A percentile compares a stretch with the other conserved stretches of the same genome.
These are phyloP conservation scores for Rhododendron vialii DNA, from an alignment of 148 eudicot species.

Conservation along the genomic window DNA sequence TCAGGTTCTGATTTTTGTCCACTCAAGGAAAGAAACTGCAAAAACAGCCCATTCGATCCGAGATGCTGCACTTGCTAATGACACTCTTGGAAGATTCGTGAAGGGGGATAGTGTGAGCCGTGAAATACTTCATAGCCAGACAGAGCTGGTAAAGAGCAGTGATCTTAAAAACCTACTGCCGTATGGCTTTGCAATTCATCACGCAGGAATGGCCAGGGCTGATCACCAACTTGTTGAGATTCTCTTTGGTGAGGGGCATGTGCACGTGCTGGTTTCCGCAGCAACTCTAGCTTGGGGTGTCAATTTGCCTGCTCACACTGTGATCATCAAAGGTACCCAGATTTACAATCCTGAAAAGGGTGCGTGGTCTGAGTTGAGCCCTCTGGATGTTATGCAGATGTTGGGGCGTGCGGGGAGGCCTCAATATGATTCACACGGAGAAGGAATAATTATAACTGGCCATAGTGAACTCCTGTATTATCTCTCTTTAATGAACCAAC, in stretches of 20 bases:
- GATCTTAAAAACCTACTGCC: conserved; percentile 60
- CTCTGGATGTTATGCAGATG: conserved; percentile 73
- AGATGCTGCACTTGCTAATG: conserved; percentile 57
- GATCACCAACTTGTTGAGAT: conserved; percentile 57
- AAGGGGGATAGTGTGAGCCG: conserved; percentile 64
- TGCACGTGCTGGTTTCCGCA: conserved; percentile 54
- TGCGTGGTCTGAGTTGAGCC: conserved; percentile 66
- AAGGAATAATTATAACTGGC: conserved; percentile 62
- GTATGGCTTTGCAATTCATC: conserved; percentile 63
- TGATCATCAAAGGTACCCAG: conserved; percentile 68
- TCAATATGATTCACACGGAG: conserved; percentile 63
- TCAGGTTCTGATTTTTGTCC: conserved; percentile 60
- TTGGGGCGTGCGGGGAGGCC: conserved; percentile 68
- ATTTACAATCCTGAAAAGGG: conserved; percentile 68
- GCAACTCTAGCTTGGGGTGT: conserved; percentile 74
- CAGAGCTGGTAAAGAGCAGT: conserved; percentile 50
- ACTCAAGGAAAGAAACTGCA: conserved; percentile 59
- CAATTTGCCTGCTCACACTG: conserved; percentile 60
- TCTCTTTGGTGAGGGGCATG: conserved; percentile 51
- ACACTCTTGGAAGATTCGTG: conserved; percentile 49
- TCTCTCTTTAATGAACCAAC: conserved; percentile 61
- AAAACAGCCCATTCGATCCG: conserved; percentile 58
- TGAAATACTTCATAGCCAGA: conserved; percentile 39
- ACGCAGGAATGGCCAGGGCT: conserved; percentile 65
- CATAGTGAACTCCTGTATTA: conserved; percentile 56